These are phyloP conservation scores for Ceratocystis variospora DNA, from an alignment of 2,329 filamentous ascomycete genomes.

Conservation along the genomic window DNA sequence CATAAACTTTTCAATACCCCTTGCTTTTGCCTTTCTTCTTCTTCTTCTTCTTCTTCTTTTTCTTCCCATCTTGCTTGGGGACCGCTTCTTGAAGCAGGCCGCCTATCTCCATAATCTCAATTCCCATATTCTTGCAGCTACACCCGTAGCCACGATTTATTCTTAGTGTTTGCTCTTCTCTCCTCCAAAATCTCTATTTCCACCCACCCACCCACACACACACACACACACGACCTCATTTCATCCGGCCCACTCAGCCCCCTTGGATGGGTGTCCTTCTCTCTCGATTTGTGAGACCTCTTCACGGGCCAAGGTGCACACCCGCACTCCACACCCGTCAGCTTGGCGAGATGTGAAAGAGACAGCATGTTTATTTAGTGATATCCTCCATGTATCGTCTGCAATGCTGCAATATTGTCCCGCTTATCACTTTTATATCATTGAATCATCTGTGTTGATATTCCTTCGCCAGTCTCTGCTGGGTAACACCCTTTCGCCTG, in stretches of 20 bases:
- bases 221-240: not conserved
- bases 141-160: not conserved
- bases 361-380: not conserved
- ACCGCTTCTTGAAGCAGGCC: no score
- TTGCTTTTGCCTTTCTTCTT: not conserved
- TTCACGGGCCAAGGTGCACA: not conserved
- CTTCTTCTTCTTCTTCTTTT: not conserved
- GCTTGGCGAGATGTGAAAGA: not conserved
- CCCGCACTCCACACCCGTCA: not conserved
- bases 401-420: no score
- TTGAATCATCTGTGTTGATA: not conserved
- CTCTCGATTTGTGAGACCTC: not conserved
- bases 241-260: not conserved
- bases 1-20: no score
- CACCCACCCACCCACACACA: no score
- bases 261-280: not conserved
- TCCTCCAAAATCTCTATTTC: not conserved
- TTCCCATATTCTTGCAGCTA: not conserved
- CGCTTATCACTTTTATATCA: not conserved
- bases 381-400: not conserved
- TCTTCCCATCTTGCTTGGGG: not conserved
- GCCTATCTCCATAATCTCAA: not conserved
- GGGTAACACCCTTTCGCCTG: constrained; percentile 6
- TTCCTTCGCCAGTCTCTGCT: not conserved
- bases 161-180: not conserved